phyloP scores from a whole-genome alignment of 2,329 filamentous ascomycete genomes.

The Seiridium cupressi region DNA sequence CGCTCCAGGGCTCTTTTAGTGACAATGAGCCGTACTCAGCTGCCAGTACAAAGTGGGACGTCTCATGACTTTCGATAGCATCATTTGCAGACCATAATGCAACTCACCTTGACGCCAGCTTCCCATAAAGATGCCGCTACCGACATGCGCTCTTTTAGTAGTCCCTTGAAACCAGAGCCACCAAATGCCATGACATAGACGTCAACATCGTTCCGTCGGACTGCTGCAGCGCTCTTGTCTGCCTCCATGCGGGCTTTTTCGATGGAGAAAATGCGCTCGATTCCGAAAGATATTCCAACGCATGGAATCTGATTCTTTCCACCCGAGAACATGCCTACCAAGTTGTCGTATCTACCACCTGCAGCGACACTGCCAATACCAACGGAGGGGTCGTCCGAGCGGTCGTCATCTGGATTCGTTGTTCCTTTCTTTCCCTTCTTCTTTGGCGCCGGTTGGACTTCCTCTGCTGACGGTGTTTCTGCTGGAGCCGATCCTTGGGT shows the following conservation, averaged over 20 bases:
- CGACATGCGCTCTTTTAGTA: conserved; percentile 80
- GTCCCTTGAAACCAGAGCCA: conserved; percentile 77
- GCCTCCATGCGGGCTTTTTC: conserved; percentile 66
- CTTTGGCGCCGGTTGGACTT: conserved; percentile 25
- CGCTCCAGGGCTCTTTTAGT: too few species aligned
- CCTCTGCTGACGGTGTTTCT: conserved; percentile 31
- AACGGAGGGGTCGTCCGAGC: conserved; percentile 67
- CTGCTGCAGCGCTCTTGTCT: conserved; percentile 34
- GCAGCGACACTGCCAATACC: conserved; percentile 75
- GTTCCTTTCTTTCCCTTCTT: conserved; percentile 42
- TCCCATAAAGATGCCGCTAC: conserved; percentile 78
- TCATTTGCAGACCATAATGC: background rate
- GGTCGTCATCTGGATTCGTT: conserved; percentile 50
- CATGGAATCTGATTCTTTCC: conserved; percentile 71
- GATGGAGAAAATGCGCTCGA: conserved; percentile 78
- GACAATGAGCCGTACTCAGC: too few species aligned
- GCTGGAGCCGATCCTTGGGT: conserved; percentile 63
- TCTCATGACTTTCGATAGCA: background rate
- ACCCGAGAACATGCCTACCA: conserved; percentile 72
- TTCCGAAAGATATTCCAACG: conserved; percentile 76
- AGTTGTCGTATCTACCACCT: conserved; percentile 73
- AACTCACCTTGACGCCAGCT: conserved; percentile 75
- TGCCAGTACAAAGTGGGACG: too few species aligned
- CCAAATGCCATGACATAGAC: conserved; percentile 96
- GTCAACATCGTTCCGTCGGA: conserved; percentile 75